Conservation (phyloP, 2,329 filamentous ascomycete species). For the Venturia pyrina region DNA sequence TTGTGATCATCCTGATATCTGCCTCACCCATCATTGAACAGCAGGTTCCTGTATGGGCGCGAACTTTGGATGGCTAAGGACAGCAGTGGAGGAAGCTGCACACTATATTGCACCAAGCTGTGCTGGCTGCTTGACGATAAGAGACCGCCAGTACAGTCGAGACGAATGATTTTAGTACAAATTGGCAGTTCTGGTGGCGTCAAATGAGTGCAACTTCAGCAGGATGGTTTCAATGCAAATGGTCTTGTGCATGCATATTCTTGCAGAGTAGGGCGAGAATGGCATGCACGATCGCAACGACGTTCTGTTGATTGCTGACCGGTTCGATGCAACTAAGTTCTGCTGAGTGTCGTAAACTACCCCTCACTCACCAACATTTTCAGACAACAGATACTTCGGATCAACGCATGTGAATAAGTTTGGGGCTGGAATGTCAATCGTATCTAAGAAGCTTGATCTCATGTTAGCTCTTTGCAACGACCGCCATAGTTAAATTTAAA, state of each 20-base stretch:
- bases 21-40: background rate
- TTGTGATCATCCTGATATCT: background rate
- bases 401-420: background rate
- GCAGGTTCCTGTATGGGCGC: background rate
- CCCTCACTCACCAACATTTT: background rate
- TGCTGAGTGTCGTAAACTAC: background rate
- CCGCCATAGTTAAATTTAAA: background rate
- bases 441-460: background rate
- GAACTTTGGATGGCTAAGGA: background rate
- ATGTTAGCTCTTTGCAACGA: background rate
- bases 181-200: background rate
- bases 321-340: background rate
- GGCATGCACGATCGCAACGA: background rate
- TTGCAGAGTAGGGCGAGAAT: background rate
- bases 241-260: too few species aligned
- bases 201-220: background rate
- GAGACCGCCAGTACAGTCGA: background rate
- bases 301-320: background rate
- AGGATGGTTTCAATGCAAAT: background rate
- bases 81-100: background rate
- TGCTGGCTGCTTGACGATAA: background rate
- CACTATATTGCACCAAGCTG: background rate
- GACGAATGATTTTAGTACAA: background rate
- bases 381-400: background rate
- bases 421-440: background rate